phyloP scores from a whole-genome alignment of 306 rosid species.

The Medicago lupulina region DNA sequence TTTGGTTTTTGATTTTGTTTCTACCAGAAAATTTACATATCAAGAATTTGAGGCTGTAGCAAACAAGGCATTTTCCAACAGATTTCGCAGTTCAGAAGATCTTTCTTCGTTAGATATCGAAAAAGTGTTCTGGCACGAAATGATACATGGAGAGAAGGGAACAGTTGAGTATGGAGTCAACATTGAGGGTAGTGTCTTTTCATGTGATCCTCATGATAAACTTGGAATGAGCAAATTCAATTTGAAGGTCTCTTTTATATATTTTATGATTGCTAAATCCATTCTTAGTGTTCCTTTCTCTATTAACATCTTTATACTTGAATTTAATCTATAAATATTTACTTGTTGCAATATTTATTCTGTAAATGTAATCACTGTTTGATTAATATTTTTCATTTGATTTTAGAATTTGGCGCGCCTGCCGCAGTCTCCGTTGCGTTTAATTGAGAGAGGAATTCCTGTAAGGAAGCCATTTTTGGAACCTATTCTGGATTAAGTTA shows the following conservation, averaged over 20 bases:
- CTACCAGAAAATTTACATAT: constrained; percentile 38
- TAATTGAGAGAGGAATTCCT: constrained; percentile 45
- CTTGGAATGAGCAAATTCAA: constrained; percentile 54
- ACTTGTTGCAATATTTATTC: not conserved
- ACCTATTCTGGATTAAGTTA: not conserved
- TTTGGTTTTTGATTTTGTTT: constrained; percentile 1
- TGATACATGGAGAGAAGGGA: constrained; percentile 43
- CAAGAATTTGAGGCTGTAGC: constrained; percentile 36
- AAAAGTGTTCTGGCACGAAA: constrained; percentile 51
- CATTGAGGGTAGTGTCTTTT: constrained; percentile 56
- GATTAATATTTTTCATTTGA: constrained; percentile 7
- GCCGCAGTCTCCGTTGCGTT: constrained; percentile 41
- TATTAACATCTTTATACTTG: not conserved
- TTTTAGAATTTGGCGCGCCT: constrained; percentile 46
- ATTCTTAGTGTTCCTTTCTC: not conserved
- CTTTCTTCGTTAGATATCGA: constrained; percentile 45
- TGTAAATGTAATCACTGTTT: not conserved
- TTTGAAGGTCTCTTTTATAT: constrained; percentile 46
- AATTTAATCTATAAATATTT: not conserved
- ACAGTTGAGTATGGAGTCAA: constrained; percentile 53
- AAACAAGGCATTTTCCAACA: constrained; percentile 34
- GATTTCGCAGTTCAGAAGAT: constrained; percentile 38
- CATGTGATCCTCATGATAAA: constrained; percentile 50
- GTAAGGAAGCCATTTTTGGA: constrained; percentile 40
- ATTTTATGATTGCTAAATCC: not conserved